These are phyloP conservation scores for Suhomyces vadensis DNA, from an alignment of 805 yeast species.

Conservation along the genomic window DNA sequence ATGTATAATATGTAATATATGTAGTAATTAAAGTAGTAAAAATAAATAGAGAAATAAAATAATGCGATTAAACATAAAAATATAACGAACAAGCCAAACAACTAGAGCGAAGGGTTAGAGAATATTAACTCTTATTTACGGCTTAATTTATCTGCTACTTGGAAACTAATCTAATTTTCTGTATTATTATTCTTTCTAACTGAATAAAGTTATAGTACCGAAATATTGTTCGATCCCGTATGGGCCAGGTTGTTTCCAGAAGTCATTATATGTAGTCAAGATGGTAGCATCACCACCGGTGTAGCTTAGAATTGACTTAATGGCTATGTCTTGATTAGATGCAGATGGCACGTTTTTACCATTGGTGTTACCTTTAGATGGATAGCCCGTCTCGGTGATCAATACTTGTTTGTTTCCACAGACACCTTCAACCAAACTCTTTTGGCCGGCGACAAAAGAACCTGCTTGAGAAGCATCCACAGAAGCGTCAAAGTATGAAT, in stretches of 20 bases:
- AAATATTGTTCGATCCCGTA: conserved; percentile 87
- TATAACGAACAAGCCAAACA: too few species aligned
- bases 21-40: not conserved
- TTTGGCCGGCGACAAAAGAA: conserved; percentile 63
- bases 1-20: not conserved
- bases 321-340: conserved; percentile 72
- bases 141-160: not conserved
- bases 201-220: conserved; percentile 55
- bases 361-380: conserved; percentile 67
- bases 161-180: not conserved
- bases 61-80: too few species aligned
- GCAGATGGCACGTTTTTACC: conserved; percentile 73
- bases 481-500: conserved; percentile 74
- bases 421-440: conserved; percentile 48
- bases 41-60: not conserved
- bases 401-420: conserved; percentile 59
- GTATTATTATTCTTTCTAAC: not conserved
- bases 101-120: too few species aligned
- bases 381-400: conserved; percentile 90
- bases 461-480: conserved; percentile 72
- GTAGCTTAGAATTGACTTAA: conserved; percentile 58
- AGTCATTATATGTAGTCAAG: conserved; percentile 78
- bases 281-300: conserved; percentile 65
- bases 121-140: too few species aligned
- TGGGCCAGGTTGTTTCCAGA: conserved; percentile 84